These are phyloP conservation scores for Xylariomycetidae sp. DNA, from an alignment of 2,329 filamentous ascomycete genomes.

Conservation along the genomic window DNA sequence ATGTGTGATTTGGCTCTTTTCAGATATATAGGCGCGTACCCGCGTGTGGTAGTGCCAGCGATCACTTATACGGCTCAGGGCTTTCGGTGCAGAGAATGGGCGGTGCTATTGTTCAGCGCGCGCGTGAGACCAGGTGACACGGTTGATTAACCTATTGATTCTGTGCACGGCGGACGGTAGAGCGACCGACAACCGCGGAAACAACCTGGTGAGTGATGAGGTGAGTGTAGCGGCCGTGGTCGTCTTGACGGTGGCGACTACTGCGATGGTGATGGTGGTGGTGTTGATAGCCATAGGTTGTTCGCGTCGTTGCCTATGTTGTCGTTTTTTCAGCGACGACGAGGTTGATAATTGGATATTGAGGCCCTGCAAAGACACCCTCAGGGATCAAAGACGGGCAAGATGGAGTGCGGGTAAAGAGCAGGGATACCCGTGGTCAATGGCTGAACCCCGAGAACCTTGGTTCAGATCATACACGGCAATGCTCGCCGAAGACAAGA, in stretches of 20 bases:
- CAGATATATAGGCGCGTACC: slow-evolving; percentile 20
- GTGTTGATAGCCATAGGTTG: no score
- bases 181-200: no score
- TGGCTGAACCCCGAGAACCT: slow-evolving; percentile 11
- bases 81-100: slow-evolving; percentile 2
- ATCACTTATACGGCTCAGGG: slow-evolving; percentile 11
- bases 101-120: slow-evolving; percentile 2
- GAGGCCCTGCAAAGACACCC: slow-evolving; percentile 3
- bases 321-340: no score
- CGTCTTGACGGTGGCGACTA: no score
- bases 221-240: no score
- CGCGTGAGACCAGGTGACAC: slow-evolving; percentile 2
- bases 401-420: slow-evolving; percentile 9
- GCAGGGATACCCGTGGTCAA: slow-evolving; percentile 11
- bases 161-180: no score
- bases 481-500: slow-evolving; percentile 2
- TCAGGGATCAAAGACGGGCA: slow-evolving; percentile 9
- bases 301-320: no score
- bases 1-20: slow-evolving; percentile 17
- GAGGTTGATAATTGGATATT: no score
- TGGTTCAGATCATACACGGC: slow-evolving; percentile 15
- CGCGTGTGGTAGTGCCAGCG: slow-evolving; percentile 16
- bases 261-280: no score
- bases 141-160: no score
- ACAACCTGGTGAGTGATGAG: no score